Conservation (phyloP, 1,284 basidiomycete genomes). For the Sparassis latifolia region DNA sequence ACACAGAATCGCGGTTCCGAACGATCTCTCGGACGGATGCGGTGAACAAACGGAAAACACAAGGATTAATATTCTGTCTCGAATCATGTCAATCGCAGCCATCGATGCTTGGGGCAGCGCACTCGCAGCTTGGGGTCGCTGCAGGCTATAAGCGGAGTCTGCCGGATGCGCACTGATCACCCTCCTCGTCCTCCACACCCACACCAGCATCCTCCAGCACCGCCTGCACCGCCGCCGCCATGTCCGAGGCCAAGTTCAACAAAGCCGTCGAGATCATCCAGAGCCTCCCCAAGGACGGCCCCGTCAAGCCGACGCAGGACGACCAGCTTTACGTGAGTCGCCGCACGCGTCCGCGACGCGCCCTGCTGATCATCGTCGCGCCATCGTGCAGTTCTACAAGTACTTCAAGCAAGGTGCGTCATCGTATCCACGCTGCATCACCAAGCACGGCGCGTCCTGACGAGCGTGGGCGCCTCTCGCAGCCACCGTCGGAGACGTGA, state of each 20-base stretch:
- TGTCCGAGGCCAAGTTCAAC: constrained; percentile 66
- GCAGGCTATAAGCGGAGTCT: constrained; percentile 8
- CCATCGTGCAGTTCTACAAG: constrained; percentile 72
- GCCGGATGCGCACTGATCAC: constrained; percentile 47
- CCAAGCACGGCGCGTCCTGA: neutral
- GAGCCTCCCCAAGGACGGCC: constrained; percentile 74
- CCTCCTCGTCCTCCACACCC: neutral
- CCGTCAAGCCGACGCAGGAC: constrained; percentile 69
- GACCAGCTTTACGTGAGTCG: constrained; percentile 71
- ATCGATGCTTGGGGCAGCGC: no score
- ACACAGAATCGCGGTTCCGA: no score
- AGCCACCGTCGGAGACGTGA: constrained; percentile 76
- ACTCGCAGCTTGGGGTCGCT: no score
- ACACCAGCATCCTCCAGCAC: constrained; percentile 1
- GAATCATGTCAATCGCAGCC: no score
- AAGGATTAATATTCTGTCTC: no score
- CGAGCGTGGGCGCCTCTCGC: constrained; percentile 6
- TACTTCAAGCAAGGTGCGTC: constrained; percentile 83
- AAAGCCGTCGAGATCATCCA: constrained; percentile 73
- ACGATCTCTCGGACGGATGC: no score
- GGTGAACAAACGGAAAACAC: no score
- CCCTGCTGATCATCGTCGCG: constrained; percentile 7
- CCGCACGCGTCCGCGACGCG: constrained; percentile 2
- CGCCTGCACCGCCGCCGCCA: constrained; percentile 22
- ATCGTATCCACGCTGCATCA: constrained; percentile 1